These are phyloP conservation scores for Allomyces macrogynus DNA, from an alignment of 192 early-diverging fungal species.

Conservation along the genomic window DNA sequence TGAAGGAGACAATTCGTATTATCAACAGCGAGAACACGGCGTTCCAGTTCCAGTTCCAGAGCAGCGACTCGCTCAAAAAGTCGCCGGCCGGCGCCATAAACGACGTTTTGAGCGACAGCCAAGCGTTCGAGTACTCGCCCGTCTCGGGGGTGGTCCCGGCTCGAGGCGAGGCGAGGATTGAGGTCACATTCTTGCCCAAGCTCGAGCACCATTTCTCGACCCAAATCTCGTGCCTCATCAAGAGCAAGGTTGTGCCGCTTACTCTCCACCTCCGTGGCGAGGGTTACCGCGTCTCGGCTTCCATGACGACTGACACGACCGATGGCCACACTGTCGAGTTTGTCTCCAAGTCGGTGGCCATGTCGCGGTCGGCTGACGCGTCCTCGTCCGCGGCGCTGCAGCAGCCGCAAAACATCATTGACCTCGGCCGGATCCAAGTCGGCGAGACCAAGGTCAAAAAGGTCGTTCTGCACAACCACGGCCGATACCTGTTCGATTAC, in stretches of 20 bases:
- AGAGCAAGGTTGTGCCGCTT: constrained; percentile 32
- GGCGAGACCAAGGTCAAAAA: constrained; percentile 29
- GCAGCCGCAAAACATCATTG: constrained; percentile 20
- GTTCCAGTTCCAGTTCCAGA: constrained; percentile 26
- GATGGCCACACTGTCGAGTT: constrained; percentile 23
- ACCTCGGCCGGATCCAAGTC: constrained; percentile 35
- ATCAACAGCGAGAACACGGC: constrained; percentile 29
- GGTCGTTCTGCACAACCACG: constrained; percentile 28
- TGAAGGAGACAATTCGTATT: constrained; percentile 28
- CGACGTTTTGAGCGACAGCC: constrained; percentile 11
- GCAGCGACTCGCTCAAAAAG: constrained; percentile 17
- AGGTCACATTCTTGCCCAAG: constrained; percentile 24
- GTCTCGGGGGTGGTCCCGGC: constrained; percentile 18
- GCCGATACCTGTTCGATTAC: constrained; percentile 36
- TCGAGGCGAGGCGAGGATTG: constrained; percentile 23
- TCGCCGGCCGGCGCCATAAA: constrained; percentile 7
- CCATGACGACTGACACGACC: constrained; percentile 21
- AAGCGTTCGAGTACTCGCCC: constrained; percentile 24
- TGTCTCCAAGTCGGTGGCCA: not conserved
- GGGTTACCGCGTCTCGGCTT: constrained; percentile 36
- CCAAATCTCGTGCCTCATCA: constrained; percentile 34
- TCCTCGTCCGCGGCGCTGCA: not conserved
- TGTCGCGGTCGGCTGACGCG: not conserved
- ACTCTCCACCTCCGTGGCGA: constrained; percentile 40
- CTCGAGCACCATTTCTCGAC: constrained; percentile 34